These are phyloP conservation scores for Staphylotrichum tortipilum DNA, from an alignment of 495 filamentous ascomycete genomes.

Conservation along the genomic window DNA sequence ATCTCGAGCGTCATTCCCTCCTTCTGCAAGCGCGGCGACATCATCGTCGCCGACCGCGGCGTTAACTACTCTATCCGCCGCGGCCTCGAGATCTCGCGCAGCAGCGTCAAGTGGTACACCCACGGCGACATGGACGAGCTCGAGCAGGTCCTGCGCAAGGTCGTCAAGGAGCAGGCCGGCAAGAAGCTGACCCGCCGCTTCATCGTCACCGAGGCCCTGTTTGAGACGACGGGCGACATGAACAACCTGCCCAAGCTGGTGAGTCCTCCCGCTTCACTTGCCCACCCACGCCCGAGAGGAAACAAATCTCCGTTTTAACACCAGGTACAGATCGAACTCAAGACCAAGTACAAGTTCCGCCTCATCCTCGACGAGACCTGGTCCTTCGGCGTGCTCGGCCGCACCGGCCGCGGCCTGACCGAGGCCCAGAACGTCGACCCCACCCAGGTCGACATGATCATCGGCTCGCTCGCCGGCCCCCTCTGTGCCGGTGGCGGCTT, in stretches of 20 bases:
- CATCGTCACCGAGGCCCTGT: conserved; percentile 92
- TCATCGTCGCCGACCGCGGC: conserved; percentile 95
- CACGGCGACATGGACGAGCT: conserved; percentile 95
- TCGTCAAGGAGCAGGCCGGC: conserved; percentile 75
- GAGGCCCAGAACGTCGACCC: conserved; percentile 95
- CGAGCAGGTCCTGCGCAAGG: conserved; percentile 73
- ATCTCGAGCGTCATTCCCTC: conserved; percentile 90
- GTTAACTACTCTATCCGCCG: conserved; percentile 91
- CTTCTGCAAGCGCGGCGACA: conserved; percentile 93
- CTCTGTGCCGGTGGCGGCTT: conserved; percentile 91
- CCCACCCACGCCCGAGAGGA: too few relatives aligned
- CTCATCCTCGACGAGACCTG: conserved; percentile 95
- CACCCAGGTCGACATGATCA: conserved; percentile 84
- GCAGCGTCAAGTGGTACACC: conserved; percentile 85
- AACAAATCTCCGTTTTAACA: too few relatives aligned
- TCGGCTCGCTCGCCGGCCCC: conserved; percentile 84
- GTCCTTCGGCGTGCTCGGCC: conserved; percentile 88
- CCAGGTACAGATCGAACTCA: conserved; percentile 60
- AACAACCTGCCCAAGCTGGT: conserved; percentile 78
- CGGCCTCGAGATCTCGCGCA: conserved; percentile 86
- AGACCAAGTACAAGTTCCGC: conserved; percentile 92
- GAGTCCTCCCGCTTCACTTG: conserved; percentile 29
- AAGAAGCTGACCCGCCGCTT: conserved; percentile 89
- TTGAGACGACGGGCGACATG: conserved; percentile 84
- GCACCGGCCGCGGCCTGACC: conserved; percentile 83